A percentile compares a stretch with the other conserved stretches of the same genome.
These are phyloP conservation scores for Paramecium tetraurelia DNA, from an alignment of 73 alveolate species.

Conservation along the genomic window DNA sequence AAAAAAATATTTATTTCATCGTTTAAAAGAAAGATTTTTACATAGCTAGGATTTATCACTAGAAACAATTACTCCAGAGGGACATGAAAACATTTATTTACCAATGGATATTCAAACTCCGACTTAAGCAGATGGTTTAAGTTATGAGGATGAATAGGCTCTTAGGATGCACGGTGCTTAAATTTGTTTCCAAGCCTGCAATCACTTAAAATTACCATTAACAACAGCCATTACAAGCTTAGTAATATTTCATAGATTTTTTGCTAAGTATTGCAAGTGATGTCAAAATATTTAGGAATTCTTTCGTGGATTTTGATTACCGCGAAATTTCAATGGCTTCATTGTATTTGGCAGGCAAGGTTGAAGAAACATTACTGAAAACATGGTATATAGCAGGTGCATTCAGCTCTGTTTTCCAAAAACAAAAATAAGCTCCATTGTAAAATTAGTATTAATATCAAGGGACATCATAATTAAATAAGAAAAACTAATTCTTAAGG, in stretches of 20 bases:
- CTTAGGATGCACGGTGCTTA: constrained; percentile 43
- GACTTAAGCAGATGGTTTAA: constrained; percentile 24
- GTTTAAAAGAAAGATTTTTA: constrained; percentile 26
- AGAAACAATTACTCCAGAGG: not conserved
- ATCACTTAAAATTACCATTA: constrained; percentile 16
- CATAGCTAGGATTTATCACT: not conserved
- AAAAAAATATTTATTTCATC: not conserved
- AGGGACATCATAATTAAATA: constrained; percentile 34
- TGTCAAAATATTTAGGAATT: not conserved
- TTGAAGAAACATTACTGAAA: constrained; percentile 19
- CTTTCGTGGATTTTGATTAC: constrained; percentile 42
- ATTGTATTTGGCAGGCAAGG: constrained; percentile 31
- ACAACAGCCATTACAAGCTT: constrained; percentile 48
- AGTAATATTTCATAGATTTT: constrained; percentile 14
- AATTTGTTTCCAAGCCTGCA: constrained; percentile 21
- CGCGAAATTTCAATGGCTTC: constrained; percentile 49
- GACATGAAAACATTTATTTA: constrained; percentile 36
- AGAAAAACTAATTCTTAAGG: not conserved
- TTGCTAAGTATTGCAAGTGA: not conserved
- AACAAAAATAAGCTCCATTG: constrained; percentile 15
- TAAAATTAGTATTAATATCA: not conserved
- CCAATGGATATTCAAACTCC: constrained; percentile 28
- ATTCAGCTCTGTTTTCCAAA: not conserved
- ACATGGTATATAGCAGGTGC: constrained; percentile 52
- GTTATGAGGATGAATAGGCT: constrained; percentile 49